phyloP scores from a whole-genome alignment of 2,329 filamentous ascomycete genomes.

The Myriangium duriaei region DNA sequence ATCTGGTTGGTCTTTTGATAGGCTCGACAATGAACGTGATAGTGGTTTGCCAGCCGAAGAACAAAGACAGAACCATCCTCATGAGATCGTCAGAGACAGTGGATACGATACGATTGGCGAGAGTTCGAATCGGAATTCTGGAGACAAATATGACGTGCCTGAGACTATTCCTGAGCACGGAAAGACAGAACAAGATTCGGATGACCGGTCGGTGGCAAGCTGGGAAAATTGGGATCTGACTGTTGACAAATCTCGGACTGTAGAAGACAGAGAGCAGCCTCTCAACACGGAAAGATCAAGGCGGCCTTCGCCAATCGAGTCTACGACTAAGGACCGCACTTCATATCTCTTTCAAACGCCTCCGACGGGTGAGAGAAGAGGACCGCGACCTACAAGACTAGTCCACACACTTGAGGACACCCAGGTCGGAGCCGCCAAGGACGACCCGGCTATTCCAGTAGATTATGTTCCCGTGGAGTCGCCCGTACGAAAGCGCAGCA shows the following conservation, averaged over 20 bases:
- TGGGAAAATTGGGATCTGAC: constrained; percentile 10
- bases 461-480: constrained; percentile 8
- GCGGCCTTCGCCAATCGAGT: constrained; percentile 28
- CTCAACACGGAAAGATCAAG: constrained; percentile 8
- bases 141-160: constrained; percentile 4
- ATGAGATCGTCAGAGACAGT: constrained; percentile 28
- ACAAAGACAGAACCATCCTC: not conserved
- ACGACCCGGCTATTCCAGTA: constrained; percentile 1
- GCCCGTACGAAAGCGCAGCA: constrained; percentile 3
- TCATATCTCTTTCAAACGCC: constrained; percentile 35
- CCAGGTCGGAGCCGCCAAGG: not conserved
- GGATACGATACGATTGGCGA: constrained; percentile 23
- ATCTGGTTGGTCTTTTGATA: constrained; percentile 25
- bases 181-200: not conserved
- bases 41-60: constrained; percentile 25
- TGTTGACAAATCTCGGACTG: constrained; percentile 2
- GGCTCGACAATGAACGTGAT: constrained; percentile 26
- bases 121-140: constrained; percentile 9
- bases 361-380: constrained; percentile 17
- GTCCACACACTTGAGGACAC: not conserved
- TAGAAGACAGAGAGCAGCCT: not conserved
- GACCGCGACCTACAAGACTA: not conserved
- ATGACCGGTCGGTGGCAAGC: constrained; percentile 4
- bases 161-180: constrained; percentile 3
- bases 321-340: constrained; percentile 33